Base-by-base conservation (phyloP, 805 yeast genomes). In the Zygosaccharomyces rouxii region DNA sequence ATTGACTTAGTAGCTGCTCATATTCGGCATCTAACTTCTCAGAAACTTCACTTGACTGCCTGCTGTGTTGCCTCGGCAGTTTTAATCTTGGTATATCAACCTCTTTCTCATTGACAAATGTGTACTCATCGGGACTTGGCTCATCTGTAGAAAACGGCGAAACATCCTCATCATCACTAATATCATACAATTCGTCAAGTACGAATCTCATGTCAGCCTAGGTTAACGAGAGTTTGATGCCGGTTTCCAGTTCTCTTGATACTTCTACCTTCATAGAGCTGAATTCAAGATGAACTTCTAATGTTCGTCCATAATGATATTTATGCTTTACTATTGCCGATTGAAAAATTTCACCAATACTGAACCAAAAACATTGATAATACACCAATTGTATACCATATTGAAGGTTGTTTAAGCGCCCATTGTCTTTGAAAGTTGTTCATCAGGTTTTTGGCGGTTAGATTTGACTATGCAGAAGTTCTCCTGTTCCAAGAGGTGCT, bases 41-140 rank as follows among this genome's bases (percentile, higher is more conserved):
- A 16, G 28, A 25, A n/a, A 30, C 39, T 11, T 35, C 44, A 19
- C 23, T 31, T 23, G 16, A 42, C 35, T 38, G 43, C 41, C 25
- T 41, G 7, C 11, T 23, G 7, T 25, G 23, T 14, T 38, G 41
- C 33, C 33, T 52, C 26, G 62, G 61, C 26, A 56, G 42, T 25
- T 42, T 49, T 21, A 57, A 39, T 28, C 53, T 55, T 33, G 60
- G 60, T 11, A 55, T 49, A n/a, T 47, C 50, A 30, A 52, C 60
- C 23, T 54, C 58, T 21, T 47, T 53, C 37, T 56, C 55, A 30
- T 41, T 47, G 21, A 51, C 49, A 30, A 51, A 48, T 29, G 51
- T 51, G 18, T 42, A 49, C 10, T 54, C 57, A 39, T 46, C 46
- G 33, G 49, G 42, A 33, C 44, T 44, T 11, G 48, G 43, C 7